phyloP scores from a whole-genome alignment of 805 yeast genomes.

The Nakazawaea wickerhamii region DNA sequence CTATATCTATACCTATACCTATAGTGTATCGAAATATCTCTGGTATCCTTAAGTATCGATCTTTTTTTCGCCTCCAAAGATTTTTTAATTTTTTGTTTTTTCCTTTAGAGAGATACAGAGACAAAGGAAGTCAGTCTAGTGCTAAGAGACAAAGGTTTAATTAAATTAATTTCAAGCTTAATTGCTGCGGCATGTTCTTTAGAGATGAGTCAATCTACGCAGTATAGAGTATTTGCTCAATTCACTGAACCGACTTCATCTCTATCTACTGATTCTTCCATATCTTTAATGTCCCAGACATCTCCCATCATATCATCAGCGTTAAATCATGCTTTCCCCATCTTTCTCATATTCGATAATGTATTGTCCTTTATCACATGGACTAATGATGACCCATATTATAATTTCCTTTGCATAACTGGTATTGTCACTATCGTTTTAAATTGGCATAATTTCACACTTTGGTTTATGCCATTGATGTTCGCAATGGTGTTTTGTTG shows the following conservation, averaged over 20 bases:
- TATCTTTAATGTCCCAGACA: conserved; percentile 14
- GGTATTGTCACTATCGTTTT: conserved; percentile 32
- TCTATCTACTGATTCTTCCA: neutral
- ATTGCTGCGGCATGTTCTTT: conserved; percentile 5
- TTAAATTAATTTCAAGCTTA: no score
- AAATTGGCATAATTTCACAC: conserved; percentile 36
- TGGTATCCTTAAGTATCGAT: no score
- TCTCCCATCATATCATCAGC: conserved; percentile 43
- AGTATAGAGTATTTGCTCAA: conserved; percentile 15
- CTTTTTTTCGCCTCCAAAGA: no score
- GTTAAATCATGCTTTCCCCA: conserved; percentile 42
- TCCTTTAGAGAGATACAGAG: no score
- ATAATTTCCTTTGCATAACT: conserved; percentile 37
- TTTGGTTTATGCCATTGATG: conserved; percentile 34
- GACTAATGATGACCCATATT: conserved; percentile 45
- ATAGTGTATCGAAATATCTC: no score
- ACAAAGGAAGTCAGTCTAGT: no score
- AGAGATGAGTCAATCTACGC: neutral
- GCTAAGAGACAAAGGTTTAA: no score
- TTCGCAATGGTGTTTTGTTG: conserved; percentile 32
- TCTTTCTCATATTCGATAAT: conserved; percentile 38
- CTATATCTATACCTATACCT: no score
- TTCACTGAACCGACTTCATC: neutral
- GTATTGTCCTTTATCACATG: conserved; percentile 43
- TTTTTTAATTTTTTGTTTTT: no score